Base-by-base conservation (phyloP, 257 asterid genomes). In the Rubia yunnanensis region DNA sequence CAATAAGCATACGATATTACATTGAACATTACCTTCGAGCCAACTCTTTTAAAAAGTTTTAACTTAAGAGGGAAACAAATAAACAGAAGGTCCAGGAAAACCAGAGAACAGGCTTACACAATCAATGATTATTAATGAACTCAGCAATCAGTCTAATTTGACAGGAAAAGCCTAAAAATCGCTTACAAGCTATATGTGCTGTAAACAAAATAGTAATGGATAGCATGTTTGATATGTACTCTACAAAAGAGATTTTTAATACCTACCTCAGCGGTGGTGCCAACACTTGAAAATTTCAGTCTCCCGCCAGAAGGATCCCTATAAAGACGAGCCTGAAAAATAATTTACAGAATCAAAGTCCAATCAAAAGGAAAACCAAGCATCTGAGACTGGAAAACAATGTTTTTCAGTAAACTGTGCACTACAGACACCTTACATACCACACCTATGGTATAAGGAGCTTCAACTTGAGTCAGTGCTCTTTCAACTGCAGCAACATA, bases 241-340 rank as follows among this genome's bases (percentile, higher is more conserved):
- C 46, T 35, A 28, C 35, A 36, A 46, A 56, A 53, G 24, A 57
- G 44, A 63, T 50, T 62, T 66, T 79, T 1, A 65, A 48, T 27
- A 44, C 59, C 53, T 72, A 92, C 99, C 97, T 94, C 99, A 67
- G 99, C 99, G 68, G 99, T 94, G 68, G 88, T 83, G 46, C 99
- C 99, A 26, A 85, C 84, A 52, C 78, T 85, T 60, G 97, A 82
- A 74, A 87, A 79, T 78, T 70, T 79, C 52, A 76, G 44, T 76
- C 85, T 81, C 66, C 80, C 83, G 79, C 69, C 67, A 75, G 46
- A 34, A 52, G 78, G 44, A 77, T 94, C 95, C 78, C 83, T 79
- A 65, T 78, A 78, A 73, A 83, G 79, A 66, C 94, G 94, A 78
- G 86, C 80, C 99, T 89, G 85, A 72, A 82, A n/a, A 78, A 58